These are phyloP conservation scores for Cyclotella kingstonii DNA, from an alignment of 108 stramenopile genomes.

Conservation along the genomic window DNA sequence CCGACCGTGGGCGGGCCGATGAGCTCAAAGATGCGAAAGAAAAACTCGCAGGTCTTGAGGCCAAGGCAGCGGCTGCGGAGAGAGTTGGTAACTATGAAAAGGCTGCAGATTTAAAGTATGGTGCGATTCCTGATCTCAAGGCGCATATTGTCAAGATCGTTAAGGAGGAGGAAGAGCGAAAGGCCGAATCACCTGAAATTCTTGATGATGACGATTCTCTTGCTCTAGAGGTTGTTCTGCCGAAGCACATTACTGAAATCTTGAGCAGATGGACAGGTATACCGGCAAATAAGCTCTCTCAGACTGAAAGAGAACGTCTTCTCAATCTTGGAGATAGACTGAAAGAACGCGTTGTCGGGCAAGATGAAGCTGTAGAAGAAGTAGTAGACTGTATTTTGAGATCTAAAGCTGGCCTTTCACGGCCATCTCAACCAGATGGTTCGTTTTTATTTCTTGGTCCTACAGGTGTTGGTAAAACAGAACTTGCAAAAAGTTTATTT, in stretches of 20 bases:
- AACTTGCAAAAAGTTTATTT: slow-evolving; percentile 73
- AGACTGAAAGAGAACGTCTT: slow-evolving; percentile 78
- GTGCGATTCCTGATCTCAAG: slow-evolving; percentile 90
- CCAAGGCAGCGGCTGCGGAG: slow-evolving; percentile 86
- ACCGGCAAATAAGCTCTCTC: slow-evolving; percentile 75
- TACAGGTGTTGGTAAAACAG: slow-evolving; percentile 89
- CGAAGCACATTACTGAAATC: slow-evolving; percentile 82
- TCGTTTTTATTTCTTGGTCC: slow-evolving; percentile 81
- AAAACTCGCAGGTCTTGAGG: slow-evolving; percentile 76
- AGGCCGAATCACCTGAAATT: slow-evolving; percentile 26
- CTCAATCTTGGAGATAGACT: slow-evolving; percentile 69
- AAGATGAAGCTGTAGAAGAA: slow-evolving; percentile 78
- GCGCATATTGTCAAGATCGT: slow-evolving; percentile 56
- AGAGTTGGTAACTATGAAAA: slow-evolving; percentile 87
- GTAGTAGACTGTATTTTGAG: slow-evolving; percentile 68
- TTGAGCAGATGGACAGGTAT: slow-evolving; percentile 86
- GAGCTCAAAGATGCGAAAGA: slow-evolving; percentile 82
- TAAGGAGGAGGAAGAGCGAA: slow-evolving; percentile 74
- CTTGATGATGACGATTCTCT: slow-evolving; percentile 58
- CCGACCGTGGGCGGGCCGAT: slow-evolving; percentile 81
- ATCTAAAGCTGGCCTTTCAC: slow-evolving; percentile 67
- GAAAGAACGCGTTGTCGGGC: slow-evolving; percentile 77
- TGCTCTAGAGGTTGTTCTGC: slow-evolving; percentile 73
- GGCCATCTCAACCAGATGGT: slow-evolving; percentile 61
- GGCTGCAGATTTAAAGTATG: slow-evolving; percentile 93